phyloP scores from a whole-genome alignment of 257 asterid species.

The Solanum tarijense region DNA sequence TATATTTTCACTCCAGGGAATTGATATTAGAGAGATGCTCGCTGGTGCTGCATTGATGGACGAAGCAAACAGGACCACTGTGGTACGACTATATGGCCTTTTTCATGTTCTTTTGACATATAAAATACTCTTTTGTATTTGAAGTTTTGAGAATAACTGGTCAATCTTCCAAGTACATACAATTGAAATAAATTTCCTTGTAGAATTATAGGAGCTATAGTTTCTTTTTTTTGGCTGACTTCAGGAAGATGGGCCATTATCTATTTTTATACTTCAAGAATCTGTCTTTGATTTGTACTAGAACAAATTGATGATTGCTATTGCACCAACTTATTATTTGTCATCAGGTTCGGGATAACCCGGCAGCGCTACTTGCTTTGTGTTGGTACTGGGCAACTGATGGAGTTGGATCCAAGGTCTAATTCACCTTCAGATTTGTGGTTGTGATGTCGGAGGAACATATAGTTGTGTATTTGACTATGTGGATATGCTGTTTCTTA shows the following conservation, averaged over 20 bases:
- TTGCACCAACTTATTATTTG: not conserved
- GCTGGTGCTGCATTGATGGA: conserved; percentile 97
- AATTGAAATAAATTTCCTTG: not conserved
- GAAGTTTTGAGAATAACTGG: not conserved
- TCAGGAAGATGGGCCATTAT: too few species aligned
- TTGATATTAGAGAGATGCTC: conserved; percentile 83
- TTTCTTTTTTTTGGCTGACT: not conserved
- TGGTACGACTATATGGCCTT: conserved; percentile 30
- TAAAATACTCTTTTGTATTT: not conserved
- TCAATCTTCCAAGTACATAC: not conserved
- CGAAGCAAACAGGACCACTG: conserved; percentile 65
- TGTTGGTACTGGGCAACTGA: conserved; percentile 98
- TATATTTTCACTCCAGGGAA: conserved; percentile 42
- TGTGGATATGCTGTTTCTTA: not conserved
- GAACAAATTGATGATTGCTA: not conserved
- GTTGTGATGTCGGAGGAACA: not conserved
- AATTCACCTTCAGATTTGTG: conserved; percentile 10
- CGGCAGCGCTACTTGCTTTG: conserved; percentile 88
- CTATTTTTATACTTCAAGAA: too few species aligned
- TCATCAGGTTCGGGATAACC: conserved; percentile 72
- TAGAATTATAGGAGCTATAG: not conserved
- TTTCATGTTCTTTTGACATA: not conserved
- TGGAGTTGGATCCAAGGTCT: conserved; percentile 94
- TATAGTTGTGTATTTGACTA: not conserved
- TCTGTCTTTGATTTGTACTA: not conserved